These are phyloP conservation scores for Corrigiola litoralis DNA, from an alignment of 179 eudicot genomes.

Conservation along the genomic window DNA sequence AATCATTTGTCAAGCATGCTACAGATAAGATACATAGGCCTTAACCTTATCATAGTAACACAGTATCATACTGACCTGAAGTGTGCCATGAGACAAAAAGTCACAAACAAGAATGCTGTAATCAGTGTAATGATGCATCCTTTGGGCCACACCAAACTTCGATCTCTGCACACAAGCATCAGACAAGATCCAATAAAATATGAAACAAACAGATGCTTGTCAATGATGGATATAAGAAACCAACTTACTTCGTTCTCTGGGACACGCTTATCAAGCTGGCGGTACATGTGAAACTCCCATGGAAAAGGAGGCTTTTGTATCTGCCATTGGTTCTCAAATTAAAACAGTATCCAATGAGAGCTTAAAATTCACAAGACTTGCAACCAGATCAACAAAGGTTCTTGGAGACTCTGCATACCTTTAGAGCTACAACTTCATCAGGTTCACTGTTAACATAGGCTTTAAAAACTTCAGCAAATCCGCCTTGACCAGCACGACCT, in stretches of 20 bases:
- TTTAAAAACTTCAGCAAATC: slow-evolving; percentile 92
- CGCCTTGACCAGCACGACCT: slow-evolving; percentile 96
- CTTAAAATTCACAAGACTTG: neutral
- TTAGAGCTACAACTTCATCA: slow-evolving; percentile 76
- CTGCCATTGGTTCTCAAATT: slow-evolving; percentile 38
- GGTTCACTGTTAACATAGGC: slow-evolving; percentile 66
- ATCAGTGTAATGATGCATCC: slow-evolving; percentile 78
- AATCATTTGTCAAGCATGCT: slow-evolving; percentile 15
- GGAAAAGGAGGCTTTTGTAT: slow-evolving; percentile 89
- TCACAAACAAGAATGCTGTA: slow-evolving; percentile 84
- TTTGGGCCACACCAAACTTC: slow-evolving; percentile 72
- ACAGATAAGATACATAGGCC: neutral
- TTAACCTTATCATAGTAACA: slow-evolving; percentile 1
- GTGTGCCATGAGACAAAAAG: slow-evolving; percentile 79
- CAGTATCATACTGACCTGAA: slow-evolving; percentile 54
- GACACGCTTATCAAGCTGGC: slow-evolving; percentile 76
- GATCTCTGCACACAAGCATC: slow-evolving; percentile 48
- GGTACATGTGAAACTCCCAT: slow-evolving; percentile 96
- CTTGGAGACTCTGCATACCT: slow-evolving; percentile 42
- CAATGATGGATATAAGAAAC: slow-evolving; percentile 6
- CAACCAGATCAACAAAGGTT: neutral
- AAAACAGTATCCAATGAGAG: slow-evolving; percentile 11
- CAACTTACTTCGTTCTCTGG: slow-evolving; percentile 53
- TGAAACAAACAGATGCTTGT: neutral
- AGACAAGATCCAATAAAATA: slow-evolving; percentile 2